A percentile compares a stretch with the other conserved stretches of the same genome.
These are phyloP conservation scores for Sesbania bispinosa DNA, from an alignment of 306 rosid species.

Conservation along the genomic window DNA sequence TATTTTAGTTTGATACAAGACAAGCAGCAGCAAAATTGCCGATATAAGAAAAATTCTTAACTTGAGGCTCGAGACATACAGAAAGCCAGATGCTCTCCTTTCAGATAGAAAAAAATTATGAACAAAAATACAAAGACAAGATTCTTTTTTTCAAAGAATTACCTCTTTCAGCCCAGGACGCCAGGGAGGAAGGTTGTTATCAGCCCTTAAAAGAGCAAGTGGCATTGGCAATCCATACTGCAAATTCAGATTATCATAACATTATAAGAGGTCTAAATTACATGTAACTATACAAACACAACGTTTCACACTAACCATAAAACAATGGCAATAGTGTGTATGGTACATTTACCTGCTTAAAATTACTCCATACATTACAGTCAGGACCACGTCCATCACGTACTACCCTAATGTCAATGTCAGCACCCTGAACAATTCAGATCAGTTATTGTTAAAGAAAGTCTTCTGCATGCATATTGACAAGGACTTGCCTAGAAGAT, in stretches of 20 bases:
- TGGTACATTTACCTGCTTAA: constrained; percentile 73
- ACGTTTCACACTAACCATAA: not conserved
- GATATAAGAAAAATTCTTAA: constrained; percentile 3
- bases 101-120: not conserved
- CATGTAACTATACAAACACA: not conserved
- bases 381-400: constrained; percentile 98
- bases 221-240: constrained; percentile 90
- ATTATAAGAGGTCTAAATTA: constrained; percentile 4
- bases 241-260: constrained; percentile 20
- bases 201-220: constrained; percentile 81
- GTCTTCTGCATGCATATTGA: not conserved
- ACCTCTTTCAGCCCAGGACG: constrained; percentile 91
- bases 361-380: constrained; percentile 96
- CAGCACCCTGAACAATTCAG: constrained; percentile 81
- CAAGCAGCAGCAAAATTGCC: not conserved
- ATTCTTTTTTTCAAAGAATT: not conserved
- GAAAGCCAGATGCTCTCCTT: not conserved
- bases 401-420: constrained; percentile 94
- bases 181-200: constrained; percentile 98
- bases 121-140: not conserved
- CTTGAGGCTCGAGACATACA: not conserved
- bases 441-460: constrained; percentile 30
- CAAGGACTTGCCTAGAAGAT: constrained; percentile 16
- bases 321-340: constrained; percentile 3
- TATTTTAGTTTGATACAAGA: not conserved